Evolutionary conservation across 305 asterid species (phyloP).

Genomic region (Solanum chacoense): DNA sequence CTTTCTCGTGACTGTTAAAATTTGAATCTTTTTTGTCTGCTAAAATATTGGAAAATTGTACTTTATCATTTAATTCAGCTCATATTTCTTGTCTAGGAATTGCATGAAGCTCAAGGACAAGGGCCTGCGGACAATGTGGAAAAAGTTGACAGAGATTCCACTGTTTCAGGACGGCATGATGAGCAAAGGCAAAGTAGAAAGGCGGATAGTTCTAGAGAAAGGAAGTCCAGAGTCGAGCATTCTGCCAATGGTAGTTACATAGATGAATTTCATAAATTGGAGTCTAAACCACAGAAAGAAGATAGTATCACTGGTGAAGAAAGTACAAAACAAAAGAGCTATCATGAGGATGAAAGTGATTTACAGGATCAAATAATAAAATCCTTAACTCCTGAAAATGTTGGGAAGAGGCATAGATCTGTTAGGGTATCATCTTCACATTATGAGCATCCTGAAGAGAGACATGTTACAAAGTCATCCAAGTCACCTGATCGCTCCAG

Average conservation of each 20-base stretch:
- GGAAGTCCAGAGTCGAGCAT: slow-evolving; percentile 14
- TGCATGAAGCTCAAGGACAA: background rate
- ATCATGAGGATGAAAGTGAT: slow-evolving; percentile 27
- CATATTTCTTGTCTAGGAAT: slow-evolving; percentile 32
- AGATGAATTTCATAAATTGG: slow-evolving; percentile 14
- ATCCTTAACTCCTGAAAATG: slow-evolving; percentile 26
- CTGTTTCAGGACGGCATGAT: slow-evolving; percentile 20
- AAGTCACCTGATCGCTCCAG: slow-evolving; percentile 53
- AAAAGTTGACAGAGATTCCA: slow-evolving; percentile 13
- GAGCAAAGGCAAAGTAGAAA: slow-evolving; percentile 24
- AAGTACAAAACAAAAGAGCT: slow-evolving; percentile 14
- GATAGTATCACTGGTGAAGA: slow-evolving; percentile 14
- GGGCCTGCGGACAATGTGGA: slow-evolving; percentile 13
- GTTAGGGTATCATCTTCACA: slow-evolving; percentile 20
- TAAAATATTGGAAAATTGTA: slow-evolving; percentile 3
- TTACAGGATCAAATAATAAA: slow-evolving; percentile 20
- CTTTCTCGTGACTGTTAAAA: slow-evolving; percentile 27
- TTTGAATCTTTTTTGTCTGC: background rate
- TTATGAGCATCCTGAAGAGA: slow-evolving; percentile 26
- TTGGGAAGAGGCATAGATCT: slow-evolving; percentile 21
- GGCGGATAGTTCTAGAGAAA: slow-evolving; percentile 9
- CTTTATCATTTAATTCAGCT: slow-evolving; percentile 8
- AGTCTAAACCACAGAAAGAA: background rate
- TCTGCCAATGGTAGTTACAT: slow-evolving; percentile 30
- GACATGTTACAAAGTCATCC: slow-evolving; percentile 21